Conservation (phyloP, 169 alveolate genomes). For the Plasmodium gonderi region DNA sequence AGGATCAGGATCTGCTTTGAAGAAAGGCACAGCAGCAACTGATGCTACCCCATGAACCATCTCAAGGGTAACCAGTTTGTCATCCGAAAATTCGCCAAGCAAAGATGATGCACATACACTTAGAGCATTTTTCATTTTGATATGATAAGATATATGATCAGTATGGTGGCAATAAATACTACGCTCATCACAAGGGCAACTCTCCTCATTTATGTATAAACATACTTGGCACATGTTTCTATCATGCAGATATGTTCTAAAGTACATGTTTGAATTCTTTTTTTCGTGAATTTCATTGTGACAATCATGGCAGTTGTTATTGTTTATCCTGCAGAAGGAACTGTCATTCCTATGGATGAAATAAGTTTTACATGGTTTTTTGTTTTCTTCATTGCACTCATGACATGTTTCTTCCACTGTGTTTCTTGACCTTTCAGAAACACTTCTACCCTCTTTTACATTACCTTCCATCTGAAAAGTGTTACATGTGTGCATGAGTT, state of each 20-base stretch:
- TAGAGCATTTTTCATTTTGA: not conserved
- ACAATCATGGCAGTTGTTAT: conserved; percentile 2
- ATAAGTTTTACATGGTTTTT: conserved; percentile 19
- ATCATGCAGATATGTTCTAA: conserved; percentile 16
- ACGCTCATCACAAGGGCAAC: conserved; percentile 1
- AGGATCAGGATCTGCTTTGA: not conserved
- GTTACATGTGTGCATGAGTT: not conserved
- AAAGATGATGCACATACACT: not conserved
- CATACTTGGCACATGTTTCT: conserved; percentile 32
- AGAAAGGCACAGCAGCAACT: not conserved
- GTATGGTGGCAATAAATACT: conserved; percentile 31
- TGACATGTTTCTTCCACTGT: not conserved
- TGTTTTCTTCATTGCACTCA: not conserved
- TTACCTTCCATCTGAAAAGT: not conserved
- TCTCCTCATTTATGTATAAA: conserved; percentile 5
- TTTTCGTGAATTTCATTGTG: conserved; percentile 47
- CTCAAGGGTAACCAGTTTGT: not conserved
- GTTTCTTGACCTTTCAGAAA: not conserved
- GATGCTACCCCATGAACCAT: too few relatives aligned
- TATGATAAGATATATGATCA: conserved; percentile 33
- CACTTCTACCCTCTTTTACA: not conserved
- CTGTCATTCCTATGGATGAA: not conserved
- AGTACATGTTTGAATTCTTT: conserved; percentile 11
- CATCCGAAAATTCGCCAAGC: not conserved
- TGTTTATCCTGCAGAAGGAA: not conserved